phyloP scores from a whole-genome alignment of 2,329 filamentous ascomycete genomes.

The Penicillium digitatum region DNA sequence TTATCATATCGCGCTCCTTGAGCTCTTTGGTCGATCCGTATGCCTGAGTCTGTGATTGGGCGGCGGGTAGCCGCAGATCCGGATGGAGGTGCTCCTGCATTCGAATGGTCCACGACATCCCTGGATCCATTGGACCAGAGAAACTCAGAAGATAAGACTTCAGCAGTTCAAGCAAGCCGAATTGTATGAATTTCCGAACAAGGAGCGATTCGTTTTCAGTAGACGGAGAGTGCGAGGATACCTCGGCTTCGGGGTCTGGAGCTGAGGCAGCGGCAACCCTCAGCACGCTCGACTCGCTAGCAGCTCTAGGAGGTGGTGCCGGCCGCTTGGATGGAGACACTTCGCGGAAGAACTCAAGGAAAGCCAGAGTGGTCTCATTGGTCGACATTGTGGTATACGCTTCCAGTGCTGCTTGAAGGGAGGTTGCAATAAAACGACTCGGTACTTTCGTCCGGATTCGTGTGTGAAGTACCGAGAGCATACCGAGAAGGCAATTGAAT shows the following conservation, averaged over 20 bases:
- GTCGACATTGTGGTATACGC: slow-evolving; percentile 56
- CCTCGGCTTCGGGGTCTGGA: slow-evolving; percentile 57
- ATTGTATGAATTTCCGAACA: slow-evolving; percentile 55
- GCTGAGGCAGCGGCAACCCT: slow-evolving; percentile 38
- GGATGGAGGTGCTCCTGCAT: slow-evolving; percentile 58
- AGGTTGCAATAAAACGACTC: slow-evolving; percentile 61
- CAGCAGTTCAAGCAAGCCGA: slow-evolving; percentile 58
- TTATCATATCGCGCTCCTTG: slow-evolving; percentile 51
- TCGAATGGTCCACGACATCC: slow-evolving; percentile 46
- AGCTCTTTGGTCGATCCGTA: slow-evolving; percentile 50
- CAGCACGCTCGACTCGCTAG: slow-evolving; percentile 46
- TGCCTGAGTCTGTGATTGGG: slow-evolving; percentile 49
- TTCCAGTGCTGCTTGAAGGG: slow-evolving; percentile 57
- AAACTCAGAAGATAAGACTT: slow-evolving; percentile 56
- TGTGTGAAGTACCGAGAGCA: slow-evolving; percentile 57
- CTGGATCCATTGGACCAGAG: slow-evolving; percentile 34
- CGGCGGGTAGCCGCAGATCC: slow-evolving; percentile 47
- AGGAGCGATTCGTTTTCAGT: slow-evolving; percentile 49
- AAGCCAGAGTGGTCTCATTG: slow-evolving; percentile 54
- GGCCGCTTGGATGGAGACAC: slow-evolving; percentile 57
- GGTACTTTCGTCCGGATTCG: slow-evolving; percentile 62
- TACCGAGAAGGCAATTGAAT: slow-evolving; percentile 32
- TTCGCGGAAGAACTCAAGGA: slow-evolving; percentile 56
- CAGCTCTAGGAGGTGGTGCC: slow-evolving; percentile 55
- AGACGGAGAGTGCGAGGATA: slow-evolving; percentile 37